Evolutionary conservation across 306 rosid genomes (phyloP).

Genomic region (Vachellia pachyceras): DNA sequence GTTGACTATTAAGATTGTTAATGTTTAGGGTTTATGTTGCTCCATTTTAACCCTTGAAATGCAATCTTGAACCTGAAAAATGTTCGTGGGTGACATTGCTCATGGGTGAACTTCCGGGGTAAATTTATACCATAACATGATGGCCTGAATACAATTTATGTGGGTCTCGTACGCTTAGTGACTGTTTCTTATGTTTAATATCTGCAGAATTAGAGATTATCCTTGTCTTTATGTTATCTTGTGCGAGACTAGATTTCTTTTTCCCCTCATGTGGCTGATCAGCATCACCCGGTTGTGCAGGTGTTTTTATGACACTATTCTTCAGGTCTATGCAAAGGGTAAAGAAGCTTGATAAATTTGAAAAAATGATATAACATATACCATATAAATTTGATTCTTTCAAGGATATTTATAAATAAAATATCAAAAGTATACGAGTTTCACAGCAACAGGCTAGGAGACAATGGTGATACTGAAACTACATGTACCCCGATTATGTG

Average conservation of each 20-base stretch:
- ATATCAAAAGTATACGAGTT: not conserved
- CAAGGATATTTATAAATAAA: not conserved
- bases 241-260: not conserved
- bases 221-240: not conserved
- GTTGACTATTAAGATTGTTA: too few species aligned
- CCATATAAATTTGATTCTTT: constrained; percentile 3
- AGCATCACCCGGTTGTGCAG: constrained; percentile 41
- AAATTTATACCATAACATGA: too few species aligned
- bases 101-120: too few species aligned
- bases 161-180: not conserved
- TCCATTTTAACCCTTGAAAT: too few species aligned
- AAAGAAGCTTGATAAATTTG: constrained; percentile 60
- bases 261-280: not conserved
- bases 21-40: too few species aligned
- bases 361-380: constrained; percentile 55
- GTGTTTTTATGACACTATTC: constrained; percentile 57
- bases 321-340: constrained; percentile 60
- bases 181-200: not conserved
- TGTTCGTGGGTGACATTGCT: too few species aligned
- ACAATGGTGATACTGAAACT: not conserved
- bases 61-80: too few species aligned
- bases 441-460: not conserved
- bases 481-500: too few species aligned
- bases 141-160: not conserved
- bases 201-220: not conserved